Conservation (phyloP, 225 moss, liverwort and hornwort species). For the Straminergon stramineum region DNA sequence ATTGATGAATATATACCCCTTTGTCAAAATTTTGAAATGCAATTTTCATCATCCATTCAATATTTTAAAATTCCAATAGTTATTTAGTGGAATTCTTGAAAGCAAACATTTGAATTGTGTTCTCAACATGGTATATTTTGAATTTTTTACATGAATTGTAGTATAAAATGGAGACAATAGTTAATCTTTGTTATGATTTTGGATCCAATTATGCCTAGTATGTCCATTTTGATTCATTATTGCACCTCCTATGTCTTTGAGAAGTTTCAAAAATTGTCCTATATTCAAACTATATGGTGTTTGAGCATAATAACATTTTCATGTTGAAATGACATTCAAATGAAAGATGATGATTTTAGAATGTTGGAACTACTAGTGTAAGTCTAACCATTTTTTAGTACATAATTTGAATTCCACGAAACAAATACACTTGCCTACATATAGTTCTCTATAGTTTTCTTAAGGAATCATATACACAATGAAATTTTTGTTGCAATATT, state of each 20-base stretch:
- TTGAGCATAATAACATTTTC: background rate
- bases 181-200: accelerated
- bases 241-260: background rate
- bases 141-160: background rate
- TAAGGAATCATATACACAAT: background rate
- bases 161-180: background rate
- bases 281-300: background rate
- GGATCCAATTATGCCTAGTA: no score
- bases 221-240: no score
- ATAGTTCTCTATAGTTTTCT: background rate
- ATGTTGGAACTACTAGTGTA: background rate
- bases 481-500: no score
- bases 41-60: background rate
- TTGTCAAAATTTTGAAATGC: background rate
- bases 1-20: background rate
- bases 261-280: no score
- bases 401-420: background rate
- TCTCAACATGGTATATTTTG: accelerated
- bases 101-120: accelerated
- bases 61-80: background rate
- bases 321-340: background rate
- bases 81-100: background rate
- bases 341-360: background rate
- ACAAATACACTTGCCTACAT: background rate
- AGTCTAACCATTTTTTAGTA: background rate